Conservation (phyloP, 1,284 basidiomycete species). For the Ustilago esculenta region DNA sequence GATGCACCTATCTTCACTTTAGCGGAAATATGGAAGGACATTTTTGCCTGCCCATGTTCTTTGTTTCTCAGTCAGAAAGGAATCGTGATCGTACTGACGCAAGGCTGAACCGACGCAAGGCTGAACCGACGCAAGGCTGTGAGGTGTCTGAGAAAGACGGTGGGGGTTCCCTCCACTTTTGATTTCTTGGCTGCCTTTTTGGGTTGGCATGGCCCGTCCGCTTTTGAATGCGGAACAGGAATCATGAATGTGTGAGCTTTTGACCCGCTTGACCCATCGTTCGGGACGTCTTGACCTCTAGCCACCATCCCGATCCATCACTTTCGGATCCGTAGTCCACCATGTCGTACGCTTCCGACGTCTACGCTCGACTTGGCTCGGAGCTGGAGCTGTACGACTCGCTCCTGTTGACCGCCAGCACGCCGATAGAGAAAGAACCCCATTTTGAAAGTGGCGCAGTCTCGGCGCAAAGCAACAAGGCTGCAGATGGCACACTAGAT, state of each 20-base stretch:
- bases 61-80: not conserved
- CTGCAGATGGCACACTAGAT: slow-evolving; percentile 4
- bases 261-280: too few species aligned
- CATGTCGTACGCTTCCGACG: slow-evolving; percentile 45
- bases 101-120: too few species aligned
- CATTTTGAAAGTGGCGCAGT: slow-evolving; percentile 1
- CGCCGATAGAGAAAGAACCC: slow-evolving; percentile 14
- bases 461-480: slow-evolving; percentile 1
- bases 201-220: not conserved
- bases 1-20: too few species aligned
- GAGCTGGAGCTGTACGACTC: slow-evolving; percentile 49
- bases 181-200: not conserved
- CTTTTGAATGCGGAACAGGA: too few species aligned
- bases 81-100: too few species aligned
- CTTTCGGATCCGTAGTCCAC: not conserved
- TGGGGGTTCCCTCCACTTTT: not conserved
- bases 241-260: too few species aligned
- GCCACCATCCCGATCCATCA: not conserved
- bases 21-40: slow-evolving; percentile 4
- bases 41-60: too few species aligned
- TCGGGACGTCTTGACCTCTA: not conserved
- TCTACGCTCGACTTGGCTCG: slow-evolving; percentile 31
- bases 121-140: too few species aligned
- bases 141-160: too few species aligned
- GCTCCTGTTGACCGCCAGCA: slow-evolving; percentile 33